These are phyloP conservation scores for Boletus bicolor DNA, from an alignment of 768 basidiomycete genomes.

Conservation along the genomic window DNA sequence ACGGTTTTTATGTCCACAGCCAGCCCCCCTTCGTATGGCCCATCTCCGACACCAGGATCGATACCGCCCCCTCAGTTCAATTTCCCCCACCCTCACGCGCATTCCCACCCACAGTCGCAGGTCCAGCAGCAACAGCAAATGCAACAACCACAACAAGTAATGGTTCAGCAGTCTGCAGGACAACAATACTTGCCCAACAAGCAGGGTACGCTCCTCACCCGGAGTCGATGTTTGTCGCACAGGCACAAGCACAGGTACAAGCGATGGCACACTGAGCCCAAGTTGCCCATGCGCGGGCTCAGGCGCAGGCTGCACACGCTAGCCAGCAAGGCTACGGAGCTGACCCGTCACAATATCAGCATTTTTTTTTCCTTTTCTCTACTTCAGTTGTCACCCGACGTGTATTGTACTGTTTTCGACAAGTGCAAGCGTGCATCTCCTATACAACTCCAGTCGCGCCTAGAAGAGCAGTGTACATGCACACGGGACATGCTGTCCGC, in stretches of 20 bases:
- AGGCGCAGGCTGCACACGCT: constrained; percentile 33
- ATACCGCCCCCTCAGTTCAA: constrained; percentile 69
- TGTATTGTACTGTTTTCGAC: constrained; percentile 15
- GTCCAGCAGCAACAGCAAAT: constrained; percentile 45
- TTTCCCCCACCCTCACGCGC: constrained; percentile 60
- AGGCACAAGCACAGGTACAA: constrained; percentile 44
- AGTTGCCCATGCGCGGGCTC: constrained; percentile 39
- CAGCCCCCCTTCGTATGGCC: constrained; percentile 32
- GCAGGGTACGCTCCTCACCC: constrained; percentile 31
- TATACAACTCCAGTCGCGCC: constrained; percentile 79
- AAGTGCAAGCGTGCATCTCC: too few species aligned
- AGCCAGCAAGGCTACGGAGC: constrained; percentile 28
- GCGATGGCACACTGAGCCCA: constrained; percentile 41
- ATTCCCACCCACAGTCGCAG: constrained; percentile 37
- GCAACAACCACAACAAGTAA: constrained; percentile 39
- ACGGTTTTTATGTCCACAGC: constrained; percentile 64
- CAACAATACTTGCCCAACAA: constrained; percentile 37
- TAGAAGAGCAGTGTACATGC: constrained; percentile 80
- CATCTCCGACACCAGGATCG: constrained; percentile 43
- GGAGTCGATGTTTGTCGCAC: constrained; percentile 33
- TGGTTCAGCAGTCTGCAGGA: constrained; percentile 36
- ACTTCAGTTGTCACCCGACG: too few species aligned
- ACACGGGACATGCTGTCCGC: constrained; percentile 59
- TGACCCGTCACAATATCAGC: constrained; percentile 32
- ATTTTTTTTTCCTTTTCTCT: too few species aligned